Conservation (phyloP, 768 basidiomycete species). For the Coprinopsis strossmayeri region DNA sequence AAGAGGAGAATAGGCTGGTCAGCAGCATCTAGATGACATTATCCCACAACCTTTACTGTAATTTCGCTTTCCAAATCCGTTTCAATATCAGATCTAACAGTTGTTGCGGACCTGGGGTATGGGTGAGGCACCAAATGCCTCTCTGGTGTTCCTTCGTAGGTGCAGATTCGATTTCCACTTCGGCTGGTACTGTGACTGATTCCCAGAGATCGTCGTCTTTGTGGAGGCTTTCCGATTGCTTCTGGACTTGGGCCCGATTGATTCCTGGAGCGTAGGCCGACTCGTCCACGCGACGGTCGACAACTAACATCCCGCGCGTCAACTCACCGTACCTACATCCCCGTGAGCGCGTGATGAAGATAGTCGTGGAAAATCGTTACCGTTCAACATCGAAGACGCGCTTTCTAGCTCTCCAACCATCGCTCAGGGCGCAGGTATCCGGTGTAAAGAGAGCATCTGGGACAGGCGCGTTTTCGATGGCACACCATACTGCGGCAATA, state of each 20-base stretch:
- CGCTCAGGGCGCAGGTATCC: slow-evolving; percentile 20
- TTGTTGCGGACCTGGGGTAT: slow-evolving; percentile 56
- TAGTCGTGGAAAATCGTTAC: slow-evolving; percentile 23
- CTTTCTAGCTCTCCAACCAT: slow-evolving; percentile 50
- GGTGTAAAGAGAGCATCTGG: slow-evolving; percentile 13
- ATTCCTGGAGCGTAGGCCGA: slow-evolving; percentile 60
- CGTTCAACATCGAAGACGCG: slow-evolving; percentile 67
- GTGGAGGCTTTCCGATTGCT: slow-evolving; percentile 34
- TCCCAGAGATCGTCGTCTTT: slow-evolving; percentile 32
- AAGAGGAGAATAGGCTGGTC: too few species aligned
- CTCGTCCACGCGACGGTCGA: slow-evolving; percentile 65
- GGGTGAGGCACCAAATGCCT: slow-evolving; percentile 42
- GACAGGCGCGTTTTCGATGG: slow-evolving; percentile 60
- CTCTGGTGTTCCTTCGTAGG: slow-evolving; percentile 12
- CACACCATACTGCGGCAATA: slow-evolving; percentile 85
- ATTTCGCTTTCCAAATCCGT: slow-evolving; percentile 12
- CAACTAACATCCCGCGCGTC: slow-evolving; percentile 83
- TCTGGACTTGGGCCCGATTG: slow-evolving; percentile 60
- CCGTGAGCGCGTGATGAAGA: background rate
- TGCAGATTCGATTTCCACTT: slow-evolving; percentile 39
- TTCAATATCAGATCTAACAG: slow-evolving; percentile 22
- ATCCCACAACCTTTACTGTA: background rate
- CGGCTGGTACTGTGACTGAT: slow-evolving; percentile 48
- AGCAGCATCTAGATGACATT: background rate
- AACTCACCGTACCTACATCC: slow-evolving; percentile 58